Evolutionary conservation across 495 filamentous ascomycete genomes (phyloP).

Genomic region (Neurospora tetrasperma): DNA sequence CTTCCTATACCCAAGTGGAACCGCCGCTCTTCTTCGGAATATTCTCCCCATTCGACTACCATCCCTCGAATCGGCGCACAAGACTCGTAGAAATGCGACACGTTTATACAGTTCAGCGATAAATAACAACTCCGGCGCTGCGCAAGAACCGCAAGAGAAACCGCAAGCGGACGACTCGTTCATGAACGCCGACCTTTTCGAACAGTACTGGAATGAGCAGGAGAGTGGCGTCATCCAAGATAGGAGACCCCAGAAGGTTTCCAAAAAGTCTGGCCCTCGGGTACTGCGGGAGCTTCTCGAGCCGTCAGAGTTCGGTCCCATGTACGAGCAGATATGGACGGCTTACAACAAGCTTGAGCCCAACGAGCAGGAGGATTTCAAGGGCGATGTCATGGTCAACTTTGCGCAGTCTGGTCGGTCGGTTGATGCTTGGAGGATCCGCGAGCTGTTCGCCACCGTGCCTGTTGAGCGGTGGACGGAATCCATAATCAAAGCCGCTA

Average conservation of each 20-base stretch:
- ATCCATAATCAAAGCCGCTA: slow-evolving; percentile 10
- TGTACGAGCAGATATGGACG: slow-evolving; percentile 19
- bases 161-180: neutral
- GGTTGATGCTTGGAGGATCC: slow-evolving; percentile 17
- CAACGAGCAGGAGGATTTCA: slow-evolving; percentile 4
- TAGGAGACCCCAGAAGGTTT: neutral
- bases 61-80: slow-evolving; percentile 5
- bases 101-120: slow-evolving; percentile 10
- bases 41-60: slow-evolving; percentile 11
- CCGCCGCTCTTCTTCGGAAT: slow-evolving; percentile 38
- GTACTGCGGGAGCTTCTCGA: slow-evolving; percentile 2
- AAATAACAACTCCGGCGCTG: neutral
- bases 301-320: neutral
- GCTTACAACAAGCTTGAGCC: slow-evolving; percentile 16
- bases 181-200: neutral
- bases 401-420: slow-evolving; percentile 16
- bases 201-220: neutral
- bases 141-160: neutral
- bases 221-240: neutral
- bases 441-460: slow-evolving; percentile 13
- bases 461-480: slow-evolving; percentile 16
- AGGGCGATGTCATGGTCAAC: slow-evolving; percentile 9
- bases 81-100: neutral
- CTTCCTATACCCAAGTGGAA: slow-evolving; percentile 51
- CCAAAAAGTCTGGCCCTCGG: neutral